These are phyloP conservation scores for Umbelopsis sp. DNA, from an alignment of 192 early-diverging fungal species.

Conservation along the genomic window DNA sequence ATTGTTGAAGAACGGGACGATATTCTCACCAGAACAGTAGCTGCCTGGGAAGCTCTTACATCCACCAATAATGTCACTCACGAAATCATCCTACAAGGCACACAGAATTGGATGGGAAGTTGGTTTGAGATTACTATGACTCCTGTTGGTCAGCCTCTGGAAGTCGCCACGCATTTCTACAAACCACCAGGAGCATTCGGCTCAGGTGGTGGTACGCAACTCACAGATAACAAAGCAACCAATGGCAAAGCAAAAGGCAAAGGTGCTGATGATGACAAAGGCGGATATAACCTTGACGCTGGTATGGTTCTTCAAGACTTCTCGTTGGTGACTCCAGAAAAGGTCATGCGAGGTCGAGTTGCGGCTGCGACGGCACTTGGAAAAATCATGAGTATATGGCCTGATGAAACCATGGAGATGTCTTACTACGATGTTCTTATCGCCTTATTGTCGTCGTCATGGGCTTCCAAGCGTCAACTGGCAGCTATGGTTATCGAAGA, in stretches of 20 bases:
- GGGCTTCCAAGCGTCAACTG: slow-evolving; percentile 79
- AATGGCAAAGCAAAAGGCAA: slow-evolving; percentile 12
- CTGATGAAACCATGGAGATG: slow-evolving; percentile 44
- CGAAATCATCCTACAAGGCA: slow-evolving; percentile 31
- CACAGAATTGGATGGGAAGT: slow-evolving; percentile 36
- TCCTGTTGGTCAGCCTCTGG: slow-evolving; percentile 84
- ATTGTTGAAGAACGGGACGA: slow-evolving; percentile 83
- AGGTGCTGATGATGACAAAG: slow-evolving; percentile 31
- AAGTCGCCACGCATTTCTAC: slow-evolving; percentile 47
- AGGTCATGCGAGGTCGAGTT: slow-evolving; percentile 81
- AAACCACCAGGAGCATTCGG: slow-evolving; percentile 47
- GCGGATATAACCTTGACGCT: slow-evolving; percentile 77
- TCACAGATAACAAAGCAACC: slow-evolving; percentile 12
- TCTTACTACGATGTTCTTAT: slow-evolving; percentile 57
- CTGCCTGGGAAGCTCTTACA: slow-evolving; percentile 69
- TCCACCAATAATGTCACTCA: slow-evolving; percentile 22
- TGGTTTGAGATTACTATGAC: slow-evolving; percentile 81
- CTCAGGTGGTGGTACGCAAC: slow-evolving; percentile 15
- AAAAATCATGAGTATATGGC: slow-evolving; percentile 63
- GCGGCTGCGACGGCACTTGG: slow-evolving; percentile 81
- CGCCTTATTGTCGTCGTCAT: slow-evolving; percentile 65
- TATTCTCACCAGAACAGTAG: slow-evolving; percentile 57
- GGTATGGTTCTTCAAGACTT: slow-evolving; percentile 94
- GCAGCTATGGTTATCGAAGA: slow-evolving; percentile 80
- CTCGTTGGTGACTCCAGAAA: slow-evolving; percentile 72